These are phyloP conservation scores for Sphagnum contortum DNA, from an alignment of 225 moss, liverwort and hornwort genomes.

Conservation along the genomic window DNA sequence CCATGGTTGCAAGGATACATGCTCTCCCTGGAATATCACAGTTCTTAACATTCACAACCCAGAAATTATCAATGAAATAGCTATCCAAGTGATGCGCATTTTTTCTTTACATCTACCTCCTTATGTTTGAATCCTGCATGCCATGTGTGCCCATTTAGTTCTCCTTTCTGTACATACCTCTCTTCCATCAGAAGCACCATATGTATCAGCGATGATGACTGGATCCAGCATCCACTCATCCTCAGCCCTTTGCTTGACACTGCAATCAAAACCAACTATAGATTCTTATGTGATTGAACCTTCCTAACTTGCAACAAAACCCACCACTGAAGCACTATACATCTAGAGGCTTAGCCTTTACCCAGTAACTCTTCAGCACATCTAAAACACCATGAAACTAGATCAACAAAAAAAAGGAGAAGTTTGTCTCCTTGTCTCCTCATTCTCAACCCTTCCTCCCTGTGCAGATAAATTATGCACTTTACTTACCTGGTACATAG, in stretches of 20 bases:
- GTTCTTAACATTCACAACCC: no score
- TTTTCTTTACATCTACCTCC: no score
- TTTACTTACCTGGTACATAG: slow-evolving; percentile 41
- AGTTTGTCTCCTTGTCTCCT: background rate
- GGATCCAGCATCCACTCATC: slow-evolving; percentile 67
- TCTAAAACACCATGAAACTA: no score
- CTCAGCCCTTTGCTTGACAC: slow-evolving; percentile 45
- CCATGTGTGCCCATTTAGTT: no score
- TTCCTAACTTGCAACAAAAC: background rate
- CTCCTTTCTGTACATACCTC: slow-evolving; percentile 17
- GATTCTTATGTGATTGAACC: background rate
- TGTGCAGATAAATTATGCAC: background rate
- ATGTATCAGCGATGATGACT: slow-evolving; percentile 48
- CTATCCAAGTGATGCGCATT: no score
- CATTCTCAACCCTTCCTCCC: background rate
- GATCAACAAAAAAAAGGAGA: background rate
- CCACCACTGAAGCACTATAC: no score
- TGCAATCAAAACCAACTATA: slow-evolving; percentile 10
- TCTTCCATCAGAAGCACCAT: slow-evolving; percentile 35
- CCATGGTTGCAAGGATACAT: no score
- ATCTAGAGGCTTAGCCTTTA: no score
- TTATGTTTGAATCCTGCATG: no score
- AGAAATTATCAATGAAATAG: no score
- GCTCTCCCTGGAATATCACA: no score
- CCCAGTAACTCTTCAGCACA: no score